Conservation (phyloP, 2,329 filamentous ascomycete species). For the Cercospora sp. region DNA sequence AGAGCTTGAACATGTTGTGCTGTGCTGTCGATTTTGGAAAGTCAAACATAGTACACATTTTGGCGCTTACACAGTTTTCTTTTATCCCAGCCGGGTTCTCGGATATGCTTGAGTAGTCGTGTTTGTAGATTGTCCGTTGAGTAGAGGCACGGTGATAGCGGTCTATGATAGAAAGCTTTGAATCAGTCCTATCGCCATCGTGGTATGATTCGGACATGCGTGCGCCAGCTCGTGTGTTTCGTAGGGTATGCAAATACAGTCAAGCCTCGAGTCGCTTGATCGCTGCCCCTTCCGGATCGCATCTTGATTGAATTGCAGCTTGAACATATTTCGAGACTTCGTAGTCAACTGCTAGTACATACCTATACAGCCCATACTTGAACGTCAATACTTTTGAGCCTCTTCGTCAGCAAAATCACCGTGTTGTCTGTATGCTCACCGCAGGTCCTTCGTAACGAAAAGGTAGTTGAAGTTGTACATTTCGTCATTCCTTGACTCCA, state of each 20-base stretch:
- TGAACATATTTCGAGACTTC: not conserved
- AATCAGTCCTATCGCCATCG: not conserved
- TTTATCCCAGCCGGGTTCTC: not conserved
- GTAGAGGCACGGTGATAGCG: no score
- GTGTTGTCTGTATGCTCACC: not conserved
- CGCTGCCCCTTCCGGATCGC: not conserved
- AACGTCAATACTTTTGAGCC: not conserved
- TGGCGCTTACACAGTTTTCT: not conserved
- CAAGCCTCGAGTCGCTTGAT: not conserved
- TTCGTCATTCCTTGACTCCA: slow-evolving; percentile 1
- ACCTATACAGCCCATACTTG: not conserved
- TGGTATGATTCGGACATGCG: not conserved
- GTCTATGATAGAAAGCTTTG: not conserved
- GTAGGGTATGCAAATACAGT: not conserved
- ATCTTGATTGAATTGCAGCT: not conserved
- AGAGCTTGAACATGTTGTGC: not conserved
- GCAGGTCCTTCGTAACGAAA: not conserved
- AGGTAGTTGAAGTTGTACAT: slow-evolving; percentile 2
- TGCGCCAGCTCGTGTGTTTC: not conserved
- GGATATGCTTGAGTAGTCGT: not conserved
- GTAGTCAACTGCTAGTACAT: not conserved
- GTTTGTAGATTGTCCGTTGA: not conserved
- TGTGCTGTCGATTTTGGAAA: not conserved
- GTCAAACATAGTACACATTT: not conserved
- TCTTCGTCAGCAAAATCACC: not conserved